Conservation (phyloP, 2,329 filamentous ascomycete species). For the Allantophomopsis lycopodina region DNA sequence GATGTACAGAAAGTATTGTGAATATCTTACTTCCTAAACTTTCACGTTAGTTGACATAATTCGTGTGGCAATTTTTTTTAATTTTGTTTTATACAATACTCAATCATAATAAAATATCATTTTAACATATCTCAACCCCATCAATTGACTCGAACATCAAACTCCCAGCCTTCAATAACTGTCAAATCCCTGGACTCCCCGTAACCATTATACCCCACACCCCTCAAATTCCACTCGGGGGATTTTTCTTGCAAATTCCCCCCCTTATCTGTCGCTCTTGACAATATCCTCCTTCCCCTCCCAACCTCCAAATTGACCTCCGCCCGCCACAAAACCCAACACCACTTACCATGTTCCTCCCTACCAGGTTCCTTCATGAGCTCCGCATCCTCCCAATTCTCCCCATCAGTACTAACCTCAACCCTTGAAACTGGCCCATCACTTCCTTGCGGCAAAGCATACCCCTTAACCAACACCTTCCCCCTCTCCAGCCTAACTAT, state of each 20-base stretch:
- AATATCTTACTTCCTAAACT: too few species aligned
- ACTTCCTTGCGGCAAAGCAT: constrained; percentile 37
- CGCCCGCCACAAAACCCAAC: constrained; percentile 40
- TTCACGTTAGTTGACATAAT: too few species aligned
- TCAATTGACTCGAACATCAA: too few species aligned
- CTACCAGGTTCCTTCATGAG: constrained; percentile 6
- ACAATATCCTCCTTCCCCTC: constrained; percentile 28
- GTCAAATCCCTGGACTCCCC: constrained; percentile 35
- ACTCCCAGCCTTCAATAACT: constrained; percentile 12
- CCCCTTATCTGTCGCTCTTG: constrained; percentile 36
- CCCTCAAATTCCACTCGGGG: constrained; percentile 42
- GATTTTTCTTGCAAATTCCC: constrained; percentile 34
- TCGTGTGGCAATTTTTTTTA: too few species aligned
- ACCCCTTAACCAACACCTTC: constrained; percentile 33
- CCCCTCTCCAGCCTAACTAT: constrained; percentile 39
- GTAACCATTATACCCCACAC: constrained; percentile 46
- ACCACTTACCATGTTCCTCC: constrained; percentile 28
- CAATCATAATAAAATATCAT: too few species aligned
- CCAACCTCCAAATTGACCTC: constrained; percentile 26
- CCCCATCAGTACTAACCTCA: constrained; percentile 35
- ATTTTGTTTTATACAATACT: too few species aligned
- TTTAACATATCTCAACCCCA: too few species aligned
- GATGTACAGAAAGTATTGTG: too few species aligned
- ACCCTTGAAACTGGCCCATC: constrained; percentile 37
- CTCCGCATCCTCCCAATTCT: constrained; percentile 32